phyloP scores from a whole-genome alignment of 495 filamentous ascomycete genomes.

The Halenospora varia region DNA sequence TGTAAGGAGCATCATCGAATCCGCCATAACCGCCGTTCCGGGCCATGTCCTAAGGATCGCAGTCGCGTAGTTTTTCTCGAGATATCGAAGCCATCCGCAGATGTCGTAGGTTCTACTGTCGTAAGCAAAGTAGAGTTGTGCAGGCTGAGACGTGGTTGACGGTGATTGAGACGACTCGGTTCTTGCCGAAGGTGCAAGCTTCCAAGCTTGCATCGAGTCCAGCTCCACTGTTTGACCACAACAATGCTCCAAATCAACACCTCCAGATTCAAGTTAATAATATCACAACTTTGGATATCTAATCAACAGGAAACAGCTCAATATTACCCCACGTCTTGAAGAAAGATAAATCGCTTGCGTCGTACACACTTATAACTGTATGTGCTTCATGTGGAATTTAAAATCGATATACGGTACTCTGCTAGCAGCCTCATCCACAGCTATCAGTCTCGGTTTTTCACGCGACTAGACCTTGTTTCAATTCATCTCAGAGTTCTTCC shows the following conservation, averaged over 20 bases:
- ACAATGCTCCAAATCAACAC: background rate
- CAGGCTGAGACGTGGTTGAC: background rate
- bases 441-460: no score
- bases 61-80: constrained; percentile 10
- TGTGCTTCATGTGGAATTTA: no score
- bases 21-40: constrained; percentile 23
- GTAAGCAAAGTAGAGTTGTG: background rate
- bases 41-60: constrained; percentile 18
- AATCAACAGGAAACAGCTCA: no score
- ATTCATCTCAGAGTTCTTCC: no score
- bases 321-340: no score
- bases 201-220: background rate
- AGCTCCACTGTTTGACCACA: background rate
- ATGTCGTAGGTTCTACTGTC: background rate
- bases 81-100: constrained; percentile 15
- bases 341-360: no score
- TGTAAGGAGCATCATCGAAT: constrained; percentile 16
- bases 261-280: no score
- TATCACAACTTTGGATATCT: no score
- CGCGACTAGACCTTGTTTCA: no score
- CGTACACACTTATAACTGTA: no score
- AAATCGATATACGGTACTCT: no score
- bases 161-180: background rate
- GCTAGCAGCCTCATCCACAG: no score
- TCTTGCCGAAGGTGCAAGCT: background rate